phyloP scores from a whole-genome alignment of 2,329 filamentous ascomycete genomes.

The Leptographium procerum region DNA sequence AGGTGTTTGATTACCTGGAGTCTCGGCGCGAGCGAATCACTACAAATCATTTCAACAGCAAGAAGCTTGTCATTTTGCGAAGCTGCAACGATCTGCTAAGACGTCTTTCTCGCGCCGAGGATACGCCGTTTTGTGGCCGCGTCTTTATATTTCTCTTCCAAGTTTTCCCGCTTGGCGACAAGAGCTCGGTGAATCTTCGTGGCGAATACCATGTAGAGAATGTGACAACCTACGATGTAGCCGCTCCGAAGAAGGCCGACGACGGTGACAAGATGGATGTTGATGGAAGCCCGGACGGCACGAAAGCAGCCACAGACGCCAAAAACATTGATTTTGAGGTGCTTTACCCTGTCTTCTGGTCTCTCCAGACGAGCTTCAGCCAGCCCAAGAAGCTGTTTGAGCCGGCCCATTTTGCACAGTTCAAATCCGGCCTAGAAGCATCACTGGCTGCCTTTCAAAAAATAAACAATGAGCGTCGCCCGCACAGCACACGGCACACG shows the following conservation, averaged over 20 bases:
- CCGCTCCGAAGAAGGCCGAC: conserved; percentile 20
- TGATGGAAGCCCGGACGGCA: neutral
- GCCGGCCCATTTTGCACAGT: conserved; percentile 58
- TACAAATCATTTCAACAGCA: conserved; percentile 67
- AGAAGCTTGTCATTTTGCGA: conserved; percentile 79
- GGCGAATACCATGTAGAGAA: conserved; percentile 97
- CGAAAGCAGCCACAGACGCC: conserved; percentile 17
- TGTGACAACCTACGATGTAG: conserved; percentile 70
- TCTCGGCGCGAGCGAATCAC: conserved; percentile 83
- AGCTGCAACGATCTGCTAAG: conserved; percentile 93
- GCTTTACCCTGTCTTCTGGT: conserved; percentile 90
- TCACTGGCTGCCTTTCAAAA: conserved; percentile 45
- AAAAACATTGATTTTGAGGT: conserved; percentile 29
- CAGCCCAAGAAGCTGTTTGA: conserved; percentile 79
- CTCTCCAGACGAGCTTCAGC: conserved; percentile 82
- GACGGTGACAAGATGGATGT: conserved; percentile 13
- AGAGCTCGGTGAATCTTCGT: conserved; percentile 90
- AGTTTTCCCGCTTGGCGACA: conserved; percentile 90
- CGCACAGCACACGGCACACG: conserved; percentile 31
- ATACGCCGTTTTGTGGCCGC: conserved; percentile 91
- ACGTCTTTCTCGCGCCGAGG: conserved; percentile 85
- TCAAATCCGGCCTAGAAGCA: conserved; percentile 64
- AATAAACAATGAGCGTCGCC: conserved; percentile 37
- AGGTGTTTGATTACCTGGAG: conserved; percentile 89
- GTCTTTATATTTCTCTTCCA: conserved; percentile 99